A percentile compares a stretch with the other conserved stretches of the same genome.
Conservation (phyloP, 352 stramenopile species). For the Globisporangium okanoganense region DNA sequence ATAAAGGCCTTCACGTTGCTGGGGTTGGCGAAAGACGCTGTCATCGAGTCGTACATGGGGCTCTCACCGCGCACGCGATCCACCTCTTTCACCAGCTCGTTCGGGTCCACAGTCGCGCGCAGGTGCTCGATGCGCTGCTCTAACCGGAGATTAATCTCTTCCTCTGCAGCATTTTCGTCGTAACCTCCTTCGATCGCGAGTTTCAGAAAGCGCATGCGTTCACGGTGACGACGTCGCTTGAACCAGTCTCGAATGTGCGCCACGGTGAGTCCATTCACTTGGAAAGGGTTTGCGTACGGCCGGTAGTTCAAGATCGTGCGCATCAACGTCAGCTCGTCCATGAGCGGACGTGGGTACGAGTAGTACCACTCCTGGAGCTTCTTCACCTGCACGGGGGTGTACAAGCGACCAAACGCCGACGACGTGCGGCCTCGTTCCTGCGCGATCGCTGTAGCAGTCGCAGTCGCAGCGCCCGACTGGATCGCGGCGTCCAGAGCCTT, state of each 20-base stretch:
- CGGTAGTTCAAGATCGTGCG: constrained; percentile 80
- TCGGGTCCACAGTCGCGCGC: constrained; percentile 58
- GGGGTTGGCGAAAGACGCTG: constrained; percentile 53
- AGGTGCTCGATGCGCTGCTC: constrained; percentile 76
- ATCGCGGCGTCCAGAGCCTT: constrained; percentile 51
- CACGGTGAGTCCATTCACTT: constrained; percentile 53
- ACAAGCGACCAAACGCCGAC: constrained; percentile 46
- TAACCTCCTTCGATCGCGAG: constrained; percentile 61
- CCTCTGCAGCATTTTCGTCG: constrained; percentile 54
- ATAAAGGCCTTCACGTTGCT: constrained; percentile 59
- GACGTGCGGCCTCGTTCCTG: constrained; percentile 61
- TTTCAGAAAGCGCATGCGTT: constrained; percentile 76
- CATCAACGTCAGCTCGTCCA: constrained; percentile 83
- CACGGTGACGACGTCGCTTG: constrained; percentile 75
- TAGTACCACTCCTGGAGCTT: constrained; percentile 87
- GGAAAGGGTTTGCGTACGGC: constrained; percentile 67
- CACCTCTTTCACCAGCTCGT: constrained; percentile 79
- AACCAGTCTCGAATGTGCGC: constrained; percentile 83
- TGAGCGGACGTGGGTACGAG: constrained; percentile 66
- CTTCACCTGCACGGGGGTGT: constrained; percentile 63
- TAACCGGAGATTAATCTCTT: constrained; percentile 75
- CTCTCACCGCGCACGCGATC: constrained; percentile 65
- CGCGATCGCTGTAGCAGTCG: constrained; percentile 64
- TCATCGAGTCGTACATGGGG: constrained; percentile 62
- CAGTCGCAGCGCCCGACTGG: constrained; percentile 55